phyloP scores from a whole-genome alignment of 169 alveolate genomes.

The Eimeria necatrix region DNA sequence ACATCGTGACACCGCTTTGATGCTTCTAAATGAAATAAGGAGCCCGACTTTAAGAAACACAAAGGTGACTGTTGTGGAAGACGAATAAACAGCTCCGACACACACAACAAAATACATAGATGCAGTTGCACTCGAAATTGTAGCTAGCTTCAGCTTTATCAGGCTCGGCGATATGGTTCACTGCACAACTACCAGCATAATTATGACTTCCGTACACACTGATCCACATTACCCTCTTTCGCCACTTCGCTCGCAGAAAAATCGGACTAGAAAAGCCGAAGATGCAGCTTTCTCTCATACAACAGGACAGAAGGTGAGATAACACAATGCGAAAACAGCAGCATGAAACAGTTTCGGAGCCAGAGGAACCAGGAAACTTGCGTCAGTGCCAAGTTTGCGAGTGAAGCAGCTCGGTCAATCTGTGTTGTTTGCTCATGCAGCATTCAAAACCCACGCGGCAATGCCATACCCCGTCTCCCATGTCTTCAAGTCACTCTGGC shows the following conservation, averaged over 20 bases:
- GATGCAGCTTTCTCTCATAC: neutral
- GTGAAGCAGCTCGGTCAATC: too few species aligned
- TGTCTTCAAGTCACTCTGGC: constrained; percentile 63
- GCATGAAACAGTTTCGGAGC: too few species aligned
- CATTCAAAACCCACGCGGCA: constrained; percentile 39
- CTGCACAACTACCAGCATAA: too few species aligned
- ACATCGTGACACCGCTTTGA: constrained; percentile 70
- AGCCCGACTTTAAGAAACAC: neutral
- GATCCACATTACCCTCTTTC: too few species aligned
- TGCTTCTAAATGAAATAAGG: constrained; percentile 59
- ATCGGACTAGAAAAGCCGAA: neutral
- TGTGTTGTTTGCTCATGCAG: constrained; percentile 21
- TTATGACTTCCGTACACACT: too few species aligned
- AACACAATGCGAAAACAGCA: neutral
- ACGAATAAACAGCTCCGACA: neutral
- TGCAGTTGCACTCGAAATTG: neutral
- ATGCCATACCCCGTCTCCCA: constrained; percentile 47
- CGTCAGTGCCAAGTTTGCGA: too few species aligned
- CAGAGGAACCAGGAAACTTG: too few species aligned
- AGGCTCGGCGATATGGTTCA: too few species aligned
- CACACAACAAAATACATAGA: neutral
- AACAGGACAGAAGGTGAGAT: constrained; percentile 1
- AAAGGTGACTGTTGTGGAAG: constrained; percentile 3
- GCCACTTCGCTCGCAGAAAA: neutral
- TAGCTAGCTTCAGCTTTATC: neutral